Conservation (phyloP, 169 alveolate species). For the Cryptosporidium xiaoi region DNA sequence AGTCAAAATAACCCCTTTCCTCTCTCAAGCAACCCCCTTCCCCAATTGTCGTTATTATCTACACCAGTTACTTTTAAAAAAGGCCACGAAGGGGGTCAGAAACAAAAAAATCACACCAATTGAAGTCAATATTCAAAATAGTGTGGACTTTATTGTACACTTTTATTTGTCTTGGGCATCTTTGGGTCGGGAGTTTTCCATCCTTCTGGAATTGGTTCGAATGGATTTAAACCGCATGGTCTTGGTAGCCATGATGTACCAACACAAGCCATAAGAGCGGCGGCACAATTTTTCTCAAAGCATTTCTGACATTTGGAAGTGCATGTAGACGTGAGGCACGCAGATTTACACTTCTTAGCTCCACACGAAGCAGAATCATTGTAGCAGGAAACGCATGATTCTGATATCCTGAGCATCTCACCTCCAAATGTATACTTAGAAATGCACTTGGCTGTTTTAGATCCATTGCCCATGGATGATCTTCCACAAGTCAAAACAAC, state of each 20-base stretch:
- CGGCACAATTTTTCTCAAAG: conserved; percentile 28
- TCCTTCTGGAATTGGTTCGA: conserved; percentile 24
- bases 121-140: too few species aligned
- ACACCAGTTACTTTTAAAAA: too few species aligned
- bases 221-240: conserved; percentile 67
- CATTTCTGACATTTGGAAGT: conserved; percentile 55
- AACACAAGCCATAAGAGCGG: background rate
- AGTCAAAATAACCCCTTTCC: too few species aligned
- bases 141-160: too few species aligned
- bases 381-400: conserved; percentile 40
- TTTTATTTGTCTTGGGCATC: too few species aligned
- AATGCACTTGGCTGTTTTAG: conserved; percentile 34
- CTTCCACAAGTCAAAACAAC: conserved; percentile 49
- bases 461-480: conserved; percentile 55
- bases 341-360: conserved; percentile 41
- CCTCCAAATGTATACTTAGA: background rate
- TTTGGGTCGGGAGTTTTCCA: conserved; percentile 61
- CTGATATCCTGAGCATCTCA: background rate
- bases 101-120: too few species aligned
- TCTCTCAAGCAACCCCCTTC: too few species aligned
- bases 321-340: conserved; percentile 64
- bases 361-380: conserved; percentile 53
- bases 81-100: too few species aligned
- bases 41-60: too few species aligned
- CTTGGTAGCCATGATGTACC: conserved; percentile 50